Percentiles rank a stretch among this genome's conserved stretches.
These are phyloP conservation scores for Umbelopsis sp. DNA, from an alignment of 192 early-diverging fungal genomes.

Conservation along the genomic window DNA sequence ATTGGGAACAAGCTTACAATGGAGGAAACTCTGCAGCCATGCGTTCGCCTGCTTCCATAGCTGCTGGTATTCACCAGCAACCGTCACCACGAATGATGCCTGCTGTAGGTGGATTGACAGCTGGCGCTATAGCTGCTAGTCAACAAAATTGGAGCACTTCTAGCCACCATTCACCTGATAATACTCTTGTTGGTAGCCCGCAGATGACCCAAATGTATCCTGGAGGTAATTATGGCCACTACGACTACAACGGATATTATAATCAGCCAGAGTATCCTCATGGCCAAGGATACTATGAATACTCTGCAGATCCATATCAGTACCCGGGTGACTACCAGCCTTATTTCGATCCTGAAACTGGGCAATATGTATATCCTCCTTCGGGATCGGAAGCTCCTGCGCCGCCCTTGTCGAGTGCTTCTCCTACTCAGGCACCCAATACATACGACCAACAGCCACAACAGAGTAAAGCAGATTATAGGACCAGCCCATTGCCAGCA, in stretches of 20 bases:
- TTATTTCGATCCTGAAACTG: constrained; percentile 3
- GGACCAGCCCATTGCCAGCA: not conserved
- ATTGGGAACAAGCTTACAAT: not conserved
- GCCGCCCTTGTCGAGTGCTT: no score
- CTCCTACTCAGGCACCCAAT: not conserved
- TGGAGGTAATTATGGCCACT: not conserved
- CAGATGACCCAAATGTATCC: not conserved
- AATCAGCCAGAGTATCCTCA: not conserved
- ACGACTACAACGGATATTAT: constrained; percentile 5
- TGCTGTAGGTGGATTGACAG: not conserved
- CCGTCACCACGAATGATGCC: constrained; percentile 12
- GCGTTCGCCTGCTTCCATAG: constrained; percentile 15
- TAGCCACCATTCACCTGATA: not conserved
- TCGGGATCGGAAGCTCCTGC: not conserved
- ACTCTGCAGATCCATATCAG: not conserved
- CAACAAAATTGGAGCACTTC: not conserved
- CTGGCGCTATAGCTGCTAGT: not conserved
- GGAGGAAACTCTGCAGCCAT: not conserved
- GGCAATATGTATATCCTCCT: constrained; percentile 8
- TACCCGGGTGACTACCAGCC: not conserved
- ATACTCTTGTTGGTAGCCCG: not conserved
- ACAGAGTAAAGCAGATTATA: not conserved
- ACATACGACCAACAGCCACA: not conserved
- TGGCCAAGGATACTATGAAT: constrained; percentile 7
- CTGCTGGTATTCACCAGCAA: constrained; percentile 8